These are phyloP conservation scores for Geotrichum ghanense DNA, from an alignment of 805 yeast species.

Conservation along the genomic window DNA sequence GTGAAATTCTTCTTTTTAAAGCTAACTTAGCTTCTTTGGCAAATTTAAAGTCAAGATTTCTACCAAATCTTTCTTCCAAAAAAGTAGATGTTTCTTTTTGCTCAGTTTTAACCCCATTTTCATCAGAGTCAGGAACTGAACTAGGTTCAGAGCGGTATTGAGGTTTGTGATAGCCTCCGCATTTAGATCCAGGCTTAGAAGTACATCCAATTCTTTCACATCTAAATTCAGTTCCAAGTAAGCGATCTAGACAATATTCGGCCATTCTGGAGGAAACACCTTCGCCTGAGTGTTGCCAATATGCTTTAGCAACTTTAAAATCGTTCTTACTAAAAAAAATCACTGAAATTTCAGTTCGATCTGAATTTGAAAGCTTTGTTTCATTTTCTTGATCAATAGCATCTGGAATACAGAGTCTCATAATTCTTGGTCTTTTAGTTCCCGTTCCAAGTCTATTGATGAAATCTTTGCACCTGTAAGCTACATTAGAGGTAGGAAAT, in stretches of 20 bases:
- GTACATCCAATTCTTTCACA: slow-evolving; percentile 3
- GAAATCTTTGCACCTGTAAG: slow-evolving; percentile 77
- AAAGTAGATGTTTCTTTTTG: slow-evolving; percentile 45
- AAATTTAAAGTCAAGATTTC: slow-evolving; percentile 69
- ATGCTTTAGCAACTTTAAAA: slow-evolving; percentile 59
- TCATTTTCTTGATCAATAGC: slow-evolving; percentile 22
- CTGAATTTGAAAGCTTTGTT: slow-evolving; percentile 12
- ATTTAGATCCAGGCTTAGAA: slow-evolving; percentile 4
- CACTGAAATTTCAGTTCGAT: slow-evolving; percentile 54
- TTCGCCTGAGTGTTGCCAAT: slow-evolving; percentile 97
- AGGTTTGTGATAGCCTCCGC: slow-evolving; percentile 6
- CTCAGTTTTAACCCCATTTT: slow-evolving; percentile 5
- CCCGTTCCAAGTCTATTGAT: slow-evolving; percentile 30
- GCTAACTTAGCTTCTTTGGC: slow-evolving; percentile 68
- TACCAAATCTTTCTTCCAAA: slow-evolving; percentile 83
- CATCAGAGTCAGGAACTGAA: slow-evolving; percentile 6
- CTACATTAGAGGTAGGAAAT: slow-evolving; percentile 68
- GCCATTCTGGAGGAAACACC: slow-evolving; percentile 88
- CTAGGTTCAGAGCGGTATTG: slow-evolving; percentile 2
- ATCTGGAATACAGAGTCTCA: slow-evolving; percentile 66
- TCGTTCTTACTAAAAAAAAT: slow-evolving; percentile 62
- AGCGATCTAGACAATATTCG: slow-evolving; percentile 63
- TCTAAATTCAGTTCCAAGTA: slow-evolving; percentile 29
- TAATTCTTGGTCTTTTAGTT: slow-evolving; percentile 26
- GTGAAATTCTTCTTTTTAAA: slow-evolving; percentile 63